Conservation (phyloP, 768 basidiomycete genomes). For the Boletus fagicola region DNA sequence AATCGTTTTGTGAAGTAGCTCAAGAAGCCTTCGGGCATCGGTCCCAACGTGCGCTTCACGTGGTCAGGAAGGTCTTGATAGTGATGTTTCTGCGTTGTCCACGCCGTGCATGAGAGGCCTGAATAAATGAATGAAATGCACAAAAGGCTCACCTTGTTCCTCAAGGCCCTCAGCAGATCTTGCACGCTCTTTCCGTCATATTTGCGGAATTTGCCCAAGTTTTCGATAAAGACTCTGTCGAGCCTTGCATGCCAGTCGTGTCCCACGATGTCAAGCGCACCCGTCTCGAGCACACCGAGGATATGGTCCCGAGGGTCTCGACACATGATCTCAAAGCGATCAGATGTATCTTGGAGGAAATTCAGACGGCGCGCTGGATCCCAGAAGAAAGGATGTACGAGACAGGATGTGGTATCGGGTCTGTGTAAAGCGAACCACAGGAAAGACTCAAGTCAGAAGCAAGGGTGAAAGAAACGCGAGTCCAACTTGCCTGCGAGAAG, state of each 20-base stretch:
- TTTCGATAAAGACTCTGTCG: conserved; percentile 90
- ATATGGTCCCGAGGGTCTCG: conserved; percentile 82
- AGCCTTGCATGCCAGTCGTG: conserved; percentile 86
- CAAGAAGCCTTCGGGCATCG: conserved; percentile 91
- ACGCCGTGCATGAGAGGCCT: conserved; percentile 9
- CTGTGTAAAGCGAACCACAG: conserved; percentile 38
- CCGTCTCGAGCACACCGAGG: conserved; percentile 71
- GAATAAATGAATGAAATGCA: not conserved
- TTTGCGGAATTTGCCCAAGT: conserved; percentile 95
- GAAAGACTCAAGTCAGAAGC: conserved; percentile 3
- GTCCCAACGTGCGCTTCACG: conserved; percentile 83
- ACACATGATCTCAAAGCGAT: conserved; percentile 97
- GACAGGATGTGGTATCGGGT: conserved; percentile 83
- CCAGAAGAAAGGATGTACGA: conserved; percentile 98
- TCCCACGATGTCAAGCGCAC: conserved; percentile 72
- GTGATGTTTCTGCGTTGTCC: conserved; percentile 82
- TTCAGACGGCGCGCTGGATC: conserved; percentile 77
- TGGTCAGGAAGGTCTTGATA: conserved; percentile 95
- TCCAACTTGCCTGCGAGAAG: conserved; percentile 64
- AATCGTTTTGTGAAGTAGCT: conserved; percentile 93
- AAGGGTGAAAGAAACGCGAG: not conserved
- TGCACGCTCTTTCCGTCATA: conserved; percentile 91
- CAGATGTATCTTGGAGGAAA: conserved; percentile 97
- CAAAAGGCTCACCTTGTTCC: conserved; percentile 77
- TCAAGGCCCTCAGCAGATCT: conserved; percentile 86